These are phyloP conservation scores for Ramaria rubella DNA, from an alignment of 768 basidiomycete genomes.

Conservation along the genomic window DNA sequence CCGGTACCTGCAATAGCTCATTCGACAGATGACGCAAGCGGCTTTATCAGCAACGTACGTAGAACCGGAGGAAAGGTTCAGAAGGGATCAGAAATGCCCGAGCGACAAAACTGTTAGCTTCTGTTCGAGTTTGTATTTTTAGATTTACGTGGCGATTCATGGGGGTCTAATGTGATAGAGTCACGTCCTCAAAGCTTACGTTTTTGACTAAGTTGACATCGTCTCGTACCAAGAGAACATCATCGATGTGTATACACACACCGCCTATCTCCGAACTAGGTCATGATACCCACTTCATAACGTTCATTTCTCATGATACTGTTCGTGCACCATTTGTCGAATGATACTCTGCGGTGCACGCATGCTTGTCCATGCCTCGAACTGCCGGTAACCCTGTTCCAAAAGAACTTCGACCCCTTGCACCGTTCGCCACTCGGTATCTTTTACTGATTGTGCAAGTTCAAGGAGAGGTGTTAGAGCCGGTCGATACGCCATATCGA, in stretches of 20 bases:
- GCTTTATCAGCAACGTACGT: constrained; percentile 95
- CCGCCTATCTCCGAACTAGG: no score
- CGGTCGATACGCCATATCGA: constrained; percentile 95
- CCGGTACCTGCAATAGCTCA: constrained; percentile 84
- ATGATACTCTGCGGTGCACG: constrained; percentile 21
- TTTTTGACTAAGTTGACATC: no score
- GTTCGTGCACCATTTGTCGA: constrained; percentile 18
- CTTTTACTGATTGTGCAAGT: constrained; percentile 47
- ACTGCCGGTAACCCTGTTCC: constrained; percentile 85
- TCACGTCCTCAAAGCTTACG: no score
- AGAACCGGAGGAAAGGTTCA: constrained; percentile 91
- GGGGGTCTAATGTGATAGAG: no score
- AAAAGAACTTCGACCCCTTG: constrained; percentile 78
- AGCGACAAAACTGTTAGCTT: constrained; percentile 92
- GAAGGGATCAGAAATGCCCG: constrained; percentile 88
- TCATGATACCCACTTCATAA: no score
- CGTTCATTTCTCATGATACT: constrained; percentile 10
- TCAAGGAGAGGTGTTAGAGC: constrained; percentile 72
- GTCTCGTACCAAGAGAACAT: no score
- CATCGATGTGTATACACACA: no score
- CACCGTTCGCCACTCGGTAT: constrained; percentile 58
- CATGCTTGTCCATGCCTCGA: constrained; percentile 71
- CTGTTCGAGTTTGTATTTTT: constrained; percentile 75
- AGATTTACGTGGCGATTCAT: no score
- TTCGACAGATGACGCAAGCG: constrained; percentile 93